Base-by-base conservation (phyloP, 2,329 filamentous ascomycete genomes). In the Eutypa lata region DNA sequence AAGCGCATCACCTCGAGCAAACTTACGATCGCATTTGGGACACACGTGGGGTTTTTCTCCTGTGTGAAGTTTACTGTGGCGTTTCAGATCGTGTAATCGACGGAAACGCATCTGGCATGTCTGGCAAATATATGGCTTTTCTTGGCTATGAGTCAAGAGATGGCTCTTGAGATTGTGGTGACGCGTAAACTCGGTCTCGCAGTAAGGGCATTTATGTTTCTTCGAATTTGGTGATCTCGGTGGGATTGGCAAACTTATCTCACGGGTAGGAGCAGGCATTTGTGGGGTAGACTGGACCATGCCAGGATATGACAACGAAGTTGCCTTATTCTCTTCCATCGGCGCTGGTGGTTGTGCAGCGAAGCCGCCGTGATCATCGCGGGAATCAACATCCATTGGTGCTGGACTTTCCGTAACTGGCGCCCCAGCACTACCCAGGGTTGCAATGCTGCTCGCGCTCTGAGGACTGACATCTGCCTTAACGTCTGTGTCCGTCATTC, bases 91-190 rank as follows among this genome's bases (percentile, higher is more conserved):
- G 68, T 99, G 94, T 49, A 97, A 78, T 58, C 94, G 86, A 51
- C 94, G 84, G 72, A 99, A 99, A 49, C 93, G 86, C 71, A 94
- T 90, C 62, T 93, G 84, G 69, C 94, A 99, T n/a, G 90, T 91
- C 57, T 90, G 87, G 68, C 94, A 99, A 26, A 94, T 84, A 67
- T 94, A 99, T 0, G 94, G 94, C 73, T 99, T 99, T 71, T 99
- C 94, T 77, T 99, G 93, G 65, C 92, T 97, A 71, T 97, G 94
- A 0, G 94, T 97, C 68, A 99, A 83, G 53, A 99, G 81, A 74
- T 99, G 94, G 62, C 91, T 97, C 75, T 97, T 99, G 26, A 97
- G 82, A 65, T 99, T 97, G 69, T 97, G 94, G 68, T 97, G 94
- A 44, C 94, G 85, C 26, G 94, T 99, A 63, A 99, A 99, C 65